A percentile compares a stretch with the other conserved stretches of the same genome.
Evolutionary conservation across 805 yeast species (phyloP).

Genomic region (Pichia exigua): DNA sequence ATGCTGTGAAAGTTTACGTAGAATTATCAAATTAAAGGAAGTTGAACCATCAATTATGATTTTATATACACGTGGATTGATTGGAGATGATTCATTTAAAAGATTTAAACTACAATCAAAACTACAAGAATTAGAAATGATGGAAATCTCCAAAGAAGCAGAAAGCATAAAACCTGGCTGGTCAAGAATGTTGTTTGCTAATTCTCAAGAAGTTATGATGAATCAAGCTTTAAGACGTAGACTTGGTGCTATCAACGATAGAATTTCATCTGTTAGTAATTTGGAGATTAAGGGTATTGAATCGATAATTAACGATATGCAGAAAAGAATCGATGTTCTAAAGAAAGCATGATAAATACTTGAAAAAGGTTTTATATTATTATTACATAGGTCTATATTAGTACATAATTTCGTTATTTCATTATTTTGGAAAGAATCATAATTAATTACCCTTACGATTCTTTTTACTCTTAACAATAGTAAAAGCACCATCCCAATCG

Average conservation of each 20-base stretch:
- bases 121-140: constrained; percentile 72
- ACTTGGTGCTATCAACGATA: constrained; percentile 37
- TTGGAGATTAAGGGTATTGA: constrained; percentile 27
- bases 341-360: not conserved
- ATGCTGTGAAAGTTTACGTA: constrained; percentile 81
- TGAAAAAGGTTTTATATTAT: not conserved
- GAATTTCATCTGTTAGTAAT: constrained; percentile 29
- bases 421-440: not conserved
- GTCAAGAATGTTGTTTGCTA: constrained; percentile 55
- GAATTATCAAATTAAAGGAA: constrained; percentile 78
- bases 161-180: constrained; percentile 69
- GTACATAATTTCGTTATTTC: not conserved
- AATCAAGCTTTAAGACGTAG: constrained; percentile 88
- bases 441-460: constrained; percentile 19
- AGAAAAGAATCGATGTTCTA: constrained; percentile 9
- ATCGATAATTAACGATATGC: constrained; percentile 13
- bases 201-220: constrained; percentile 83
- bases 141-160: constrained; percentile 69
- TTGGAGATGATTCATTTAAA: constrained; percentile 84
- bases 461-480: constrained; percentile 56
- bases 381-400: not conserved
- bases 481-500: constrained; percentile 44
- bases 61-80: constrained; percentile 78
- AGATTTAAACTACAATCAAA: constrained; percentile 72
- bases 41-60: constrained; percentile 58